Base-by-base conservation (phyloP, 1,139 yeast species). In the Scheffersomyces stambukii region DNA sequence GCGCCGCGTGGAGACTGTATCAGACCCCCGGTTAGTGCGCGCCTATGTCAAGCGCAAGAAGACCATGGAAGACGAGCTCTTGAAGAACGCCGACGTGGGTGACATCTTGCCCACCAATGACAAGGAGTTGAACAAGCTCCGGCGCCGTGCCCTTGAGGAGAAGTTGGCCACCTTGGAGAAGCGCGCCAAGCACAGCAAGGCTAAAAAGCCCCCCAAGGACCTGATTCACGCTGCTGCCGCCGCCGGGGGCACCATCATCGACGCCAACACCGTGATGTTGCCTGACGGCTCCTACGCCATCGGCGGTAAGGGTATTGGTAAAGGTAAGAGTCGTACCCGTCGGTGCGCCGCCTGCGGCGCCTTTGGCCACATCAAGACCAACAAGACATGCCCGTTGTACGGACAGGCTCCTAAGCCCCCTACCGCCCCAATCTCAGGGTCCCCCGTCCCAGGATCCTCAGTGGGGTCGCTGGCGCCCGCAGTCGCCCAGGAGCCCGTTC, bases 261-360 rank as follows among this genome's bases (percentile, higher is more conserved):
- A 64, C 50, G 62, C 72, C 31, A 55, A 64, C 39, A 64, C 71
- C 1, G 70, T 64, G 5, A 52, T 58, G 46, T 47, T 64, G 31
- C 72, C 72, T 2, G 70, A 63, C 40, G 71, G 72, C 1, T 54
- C 68, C n/a, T 60, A 56, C 37, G 70, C 71, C 3, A 53, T 70
- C 28, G 72, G 75, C 20, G 81, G 81, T 9, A 76, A 74, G 41
- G 84, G 82, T 22, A 73, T 75, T 28, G 84, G 86, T 10, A 81
- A 80, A 48, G 83, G 82, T 6, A 85, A 84, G 50, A 77, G 88
- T 32, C 84, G 84, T 2, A 80, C 84, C 6, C 68, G 97, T 50
- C 74, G 86, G 48, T 91, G 97, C 60, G 88, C 94, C 4, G 82
- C 94, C 2, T 91, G 97, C 68, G 97, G 97, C 16, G 94, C 91